Evolutionary conservation across 768 basidiomycete genomes (phyloP).

Genomic region (Leccinum ochraceum): DNA sequence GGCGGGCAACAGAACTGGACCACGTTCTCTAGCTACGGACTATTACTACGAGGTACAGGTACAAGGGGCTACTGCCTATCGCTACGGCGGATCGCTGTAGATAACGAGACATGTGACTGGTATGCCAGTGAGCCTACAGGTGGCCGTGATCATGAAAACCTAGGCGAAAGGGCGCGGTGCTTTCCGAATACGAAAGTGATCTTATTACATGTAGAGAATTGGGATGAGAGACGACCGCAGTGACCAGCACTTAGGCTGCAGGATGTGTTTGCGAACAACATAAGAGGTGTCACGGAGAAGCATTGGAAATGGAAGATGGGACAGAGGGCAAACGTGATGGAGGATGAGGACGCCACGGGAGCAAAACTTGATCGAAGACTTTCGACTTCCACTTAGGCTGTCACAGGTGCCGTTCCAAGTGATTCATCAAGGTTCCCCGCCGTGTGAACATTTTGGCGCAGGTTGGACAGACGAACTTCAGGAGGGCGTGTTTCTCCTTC

Average conservation of each 20-base stretch:
- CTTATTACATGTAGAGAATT: background rate
- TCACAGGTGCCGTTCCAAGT: background rate
- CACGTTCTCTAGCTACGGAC: too few species aligned
- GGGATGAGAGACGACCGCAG: background rate
- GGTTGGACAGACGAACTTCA: slow-evolving; percentile 6
- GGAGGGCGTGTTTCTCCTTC: background rate
- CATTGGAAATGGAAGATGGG: background rate
- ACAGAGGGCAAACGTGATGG: background rate
- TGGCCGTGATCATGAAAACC: too few species aligned
- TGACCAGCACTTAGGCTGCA: background rate
- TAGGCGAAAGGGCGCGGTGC: background rate
- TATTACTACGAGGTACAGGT: too few species aligned
- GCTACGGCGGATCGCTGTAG: too few species aligned
- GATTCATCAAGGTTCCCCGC: background rate
- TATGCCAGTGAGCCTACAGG: too few species aligned
- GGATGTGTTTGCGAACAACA: background rate
- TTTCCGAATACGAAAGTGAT: background rate
- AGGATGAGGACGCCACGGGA: background rate
- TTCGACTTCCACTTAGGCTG: background rate
- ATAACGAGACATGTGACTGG: too few species aligned
- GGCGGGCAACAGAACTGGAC: too few species aligned
- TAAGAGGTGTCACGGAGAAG: background rate
- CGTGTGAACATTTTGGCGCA: slow-evolving; percentile 10
- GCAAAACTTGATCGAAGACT: background rate
- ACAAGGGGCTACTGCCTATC: too few species aligned